Conservation (phyloP, 2,329 filamentous ascomycete species). For the Xylariaceae sp. region DNA sequence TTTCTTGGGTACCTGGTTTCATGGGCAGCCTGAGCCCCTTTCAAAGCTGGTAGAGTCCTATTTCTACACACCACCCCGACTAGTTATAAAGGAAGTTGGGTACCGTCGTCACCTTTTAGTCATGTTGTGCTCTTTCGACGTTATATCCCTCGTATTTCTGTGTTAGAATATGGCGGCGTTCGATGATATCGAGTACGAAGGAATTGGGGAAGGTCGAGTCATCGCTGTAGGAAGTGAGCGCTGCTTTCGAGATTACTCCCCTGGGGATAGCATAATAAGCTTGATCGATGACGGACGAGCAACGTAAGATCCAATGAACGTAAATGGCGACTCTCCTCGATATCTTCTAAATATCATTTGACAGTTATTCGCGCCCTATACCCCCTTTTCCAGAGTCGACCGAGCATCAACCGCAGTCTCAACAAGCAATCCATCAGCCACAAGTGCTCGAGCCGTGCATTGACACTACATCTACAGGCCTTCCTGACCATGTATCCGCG, state of each 20-base stretch:
- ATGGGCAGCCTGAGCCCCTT: background rate
- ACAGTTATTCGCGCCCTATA: slow-evolving; percentile 15
- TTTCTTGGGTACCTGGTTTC: background rate
- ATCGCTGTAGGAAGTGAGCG: slow-evolving; percentile 21
- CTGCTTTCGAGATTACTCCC: slow-evolving; percentile 22
- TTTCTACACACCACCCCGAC: no score
- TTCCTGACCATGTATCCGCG: background rate
- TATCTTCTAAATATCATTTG: background rate
- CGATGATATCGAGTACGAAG: slow-evolving; percentile 27
- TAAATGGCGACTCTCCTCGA: background rate
- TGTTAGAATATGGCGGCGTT: slow-evolving; percentile 17
- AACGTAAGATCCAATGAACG: slow-evolving; percentile 19
- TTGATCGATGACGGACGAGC: slow-evolving; percentile 21
- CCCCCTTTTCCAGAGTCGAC: slow-evolving; percentile 9
- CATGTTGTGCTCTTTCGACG: no score
- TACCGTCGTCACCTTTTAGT: no score
- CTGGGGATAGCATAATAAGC: slow-evolving; percentile 20
- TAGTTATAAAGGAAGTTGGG: no score
- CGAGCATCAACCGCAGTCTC: background rate
- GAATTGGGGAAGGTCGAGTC: slow-evolving; percentile 25
- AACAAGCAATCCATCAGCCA: background rate
- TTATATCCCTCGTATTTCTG: background rate
- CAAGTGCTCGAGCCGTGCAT: background rate
- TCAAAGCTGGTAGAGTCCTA: no score
- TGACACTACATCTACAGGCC: background rate